Percentiles rank a stretch among this genome's conserved stretches.
These are phyloP conservation scores for Aethionema arabicum DNA, from an alignment of 345 rosid species.

Conservation along the genomic window DNA sequence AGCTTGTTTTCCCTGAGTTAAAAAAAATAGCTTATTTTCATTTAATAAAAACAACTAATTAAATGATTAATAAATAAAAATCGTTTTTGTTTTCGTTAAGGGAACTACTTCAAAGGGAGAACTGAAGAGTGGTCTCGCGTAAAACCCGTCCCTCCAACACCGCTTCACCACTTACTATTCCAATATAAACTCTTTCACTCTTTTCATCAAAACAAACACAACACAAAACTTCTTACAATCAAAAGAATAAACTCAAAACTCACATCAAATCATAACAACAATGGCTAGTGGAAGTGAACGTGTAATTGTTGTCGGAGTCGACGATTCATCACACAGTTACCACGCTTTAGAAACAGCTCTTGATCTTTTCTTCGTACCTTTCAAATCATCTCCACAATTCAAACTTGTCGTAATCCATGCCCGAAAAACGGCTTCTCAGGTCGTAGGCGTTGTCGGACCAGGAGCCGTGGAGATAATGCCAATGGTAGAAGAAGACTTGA, in stretches of 20 bases:
- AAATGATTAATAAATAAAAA: too few species aligned
- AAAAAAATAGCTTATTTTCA: too few species aligned
- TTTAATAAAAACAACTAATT: too few species aligned
- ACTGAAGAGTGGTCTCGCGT: too few species aligned
- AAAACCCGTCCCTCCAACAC: too few species aligned
- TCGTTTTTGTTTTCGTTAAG: too few species aligned
- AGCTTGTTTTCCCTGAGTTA: too few species aligned
- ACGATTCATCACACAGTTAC: conserved; percentile 50
- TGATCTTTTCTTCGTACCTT: conserved; percentile 51
- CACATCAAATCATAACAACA: background rate
- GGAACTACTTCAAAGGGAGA: too few species aligned
- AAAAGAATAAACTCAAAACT: background rate
- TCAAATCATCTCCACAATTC: conserved; percentile 37
- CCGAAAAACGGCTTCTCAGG: conserved; percentile 37
- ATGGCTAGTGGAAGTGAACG: conserved; percentile 39
- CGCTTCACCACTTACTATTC: too few species aligned
- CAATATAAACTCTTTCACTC: too few species aligned
- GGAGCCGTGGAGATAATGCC: conserved; percentile 33
- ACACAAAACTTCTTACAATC: background rate
- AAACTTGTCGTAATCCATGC: conserved; percentile 56
- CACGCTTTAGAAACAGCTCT: conserved; percentile 57
- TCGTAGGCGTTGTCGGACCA: conserved; percentile 44
- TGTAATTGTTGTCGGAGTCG: conserved; percentile 50
- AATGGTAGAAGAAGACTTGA: conserved; percentile 39
- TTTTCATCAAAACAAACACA: too few species aligned